Percentiles rank a stretch among this genome's conserved stretches.
Evolutionary conservation across 129 eudicot species (phyloP).

Genomic region (Lactuca sativa): DNA sequence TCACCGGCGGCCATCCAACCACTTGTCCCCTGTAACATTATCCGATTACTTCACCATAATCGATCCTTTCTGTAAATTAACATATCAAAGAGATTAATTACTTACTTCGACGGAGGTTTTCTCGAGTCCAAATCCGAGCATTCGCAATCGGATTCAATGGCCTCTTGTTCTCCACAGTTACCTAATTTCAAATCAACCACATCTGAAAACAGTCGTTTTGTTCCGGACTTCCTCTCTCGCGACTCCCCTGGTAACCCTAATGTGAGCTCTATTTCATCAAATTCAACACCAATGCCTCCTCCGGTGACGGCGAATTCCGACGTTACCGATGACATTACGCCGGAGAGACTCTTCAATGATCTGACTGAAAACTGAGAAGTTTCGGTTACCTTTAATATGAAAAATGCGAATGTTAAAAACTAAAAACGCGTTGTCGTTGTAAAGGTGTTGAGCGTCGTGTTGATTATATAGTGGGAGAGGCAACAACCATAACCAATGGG

Average conservation of each 20-base stretch:
- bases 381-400: background rate
- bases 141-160: background rate
- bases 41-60: background rate
- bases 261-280: constrained; percentile 70
- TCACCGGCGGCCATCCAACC: constrained; percentile 96
- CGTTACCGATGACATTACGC: constrained; percentile 20
- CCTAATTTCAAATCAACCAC: constrained; percentile 36
- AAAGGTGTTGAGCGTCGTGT: background rate
- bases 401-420: constrained; percentile 6
- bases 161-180: background rate
- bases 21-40: constrained; percentile 59
- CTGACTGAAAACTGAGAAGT: background rate
- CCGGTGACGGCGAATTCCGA: constrained; percentile 18
- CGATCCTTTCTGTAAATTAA: background rate
- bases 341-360: background rate
- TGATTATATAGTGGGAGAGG: constrained; percentile 8
- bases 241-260: constrained; percentile 65
- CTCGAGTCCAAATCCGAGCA: constrained; percentile 6
- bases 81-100: background rate
- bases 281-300: constrained; percentile 29
- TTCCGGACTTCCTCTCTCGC: constrained; percentile 29
- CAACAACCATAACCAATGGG: background rate
- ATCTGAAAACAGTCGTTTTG: constrained; percentile 47
- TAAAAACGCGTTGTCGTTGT: constrained; percentile 19
- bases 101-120: constrained; percentile 46